phyloP scores from a whole-genome alignment of 148 eudicot genomes.

The Beta vulgaris region DNA sequence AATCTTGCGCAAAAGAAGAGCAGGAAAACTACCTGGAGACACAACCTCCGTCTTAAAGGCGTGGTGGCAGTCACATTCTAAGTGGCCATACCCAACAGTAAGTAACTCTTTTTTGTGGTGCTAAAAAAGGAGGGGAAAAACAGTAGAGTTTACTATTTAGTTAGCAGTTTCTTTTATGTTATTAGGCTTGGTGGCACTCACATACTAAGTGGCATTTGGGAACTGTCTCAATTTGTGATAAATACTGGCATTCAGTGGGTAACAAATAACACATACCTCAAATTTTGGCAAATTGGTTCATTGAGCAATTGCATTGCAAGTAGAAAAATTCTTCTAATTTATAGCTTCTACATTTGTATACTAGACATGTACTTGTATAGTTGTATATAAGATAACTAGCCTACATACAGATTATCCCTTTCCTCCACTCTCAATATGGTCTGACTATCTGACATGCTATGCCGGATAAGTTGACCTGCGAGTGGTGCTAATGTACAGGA shows the following conservation, averaged over 20 bases:
- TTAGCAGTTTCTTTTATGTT: not conserved
- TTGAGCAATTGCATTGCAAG: not conserved
- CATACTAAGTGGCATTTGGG: not conserved
- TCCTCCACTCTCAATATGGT: too few species aligned
- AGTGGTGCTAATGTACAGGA: too few species aligned
- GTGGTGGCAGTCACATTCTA: constrained; percentile 98
- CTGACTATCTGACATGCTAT: too few species aligned
- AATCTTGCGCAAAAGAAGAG: constrained; percentile 90
- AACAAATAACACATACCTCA: too few species aligned
- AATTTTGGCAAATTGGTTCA: not conserved
- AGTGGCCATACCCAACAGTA: constrained; percentile 98
- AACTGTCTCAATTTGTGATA: not conserved
- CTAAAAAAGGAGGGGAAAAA: not conserved
- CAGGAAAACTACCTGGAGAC: constrained; percentile 94
- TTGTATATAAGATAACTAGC: too few species aligned
- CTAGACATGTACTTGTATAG: not conserved
- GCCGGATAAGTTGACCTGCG: too few species aligned
- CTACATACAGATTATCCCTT: too few species aligned
- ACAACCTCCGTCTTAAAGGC: constrained; percentile 87
- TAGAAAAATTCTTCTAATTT: not conserved
- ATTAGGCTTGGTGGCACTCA: too few species aligned
- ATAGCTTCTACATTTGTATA: not conserved
- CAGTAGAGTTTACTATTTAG: not conserved
- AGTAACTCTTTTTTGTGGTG: constrained; percentile 16
- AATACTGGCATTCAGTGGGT: not conserved